Base-by-base conservation (phyloP, 2,329 filamentous ascomycete species). In the Incumbomyces lentus region DNA sequence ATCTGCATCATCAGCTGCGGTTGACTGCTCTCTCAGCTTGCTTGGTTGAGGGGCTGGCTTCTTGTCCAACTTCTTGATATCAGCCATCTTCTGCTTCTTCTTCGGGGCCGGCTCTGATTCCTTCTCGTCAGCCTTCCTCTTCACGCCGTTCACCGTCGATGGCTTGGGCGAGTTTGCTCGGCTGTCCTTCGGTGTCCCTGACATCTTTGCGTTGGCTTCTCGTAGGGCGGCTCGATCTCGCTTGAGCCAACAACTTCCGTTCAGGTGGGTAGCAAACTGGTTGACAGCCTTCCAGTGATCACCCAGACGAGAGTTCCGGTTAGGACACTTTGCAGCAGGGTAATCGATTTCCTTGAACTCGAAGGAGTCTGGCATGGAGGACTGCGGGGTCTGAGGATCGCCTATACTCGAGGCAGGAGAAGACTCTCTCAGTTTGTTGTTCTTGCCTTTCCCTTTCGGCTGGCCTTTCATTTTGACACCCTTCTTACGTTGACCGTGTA, bases 401-500 rank as follows among this genome's bases (percentile, higher is more conserved):
- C 53, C 55, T 19, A 51, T 65, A 47, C 65, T 62, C 13, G 59
- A 56, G 18, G 47, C 57, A 52, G 48, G 56, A 49, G 47, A 59
- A 47, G 53, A 52, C 17, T 63, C 57, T 29, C 63, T 64, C 56
- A 67, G 73, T 1, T 74, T 73, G 47, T 69, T 76, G 0, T 58
- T 65, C 1, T 74, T 73, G 47, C 69, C 76, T 1, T 58, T 66
- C 5, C 79, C 52, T 34, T 55, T 57, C 12, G 52, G 47, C 29
- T 54, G 52, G 19, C 55, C 55, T 42, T 57, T 57, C 32, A 55
- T 50, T 37, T 57, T 57, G 49, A 57, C 55, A 7, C 55, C 55
- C 47, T 57, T 57, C 46, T 53, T 57, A 14, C 55, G 52, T 31
- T 57, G 55, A 51, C 76, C 78, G 58, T 81, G 79, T 44, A 81